phyloP scores from a whole-genome alignment of 139 green algal species.

The Ettlia oleoabundans region DNA sequence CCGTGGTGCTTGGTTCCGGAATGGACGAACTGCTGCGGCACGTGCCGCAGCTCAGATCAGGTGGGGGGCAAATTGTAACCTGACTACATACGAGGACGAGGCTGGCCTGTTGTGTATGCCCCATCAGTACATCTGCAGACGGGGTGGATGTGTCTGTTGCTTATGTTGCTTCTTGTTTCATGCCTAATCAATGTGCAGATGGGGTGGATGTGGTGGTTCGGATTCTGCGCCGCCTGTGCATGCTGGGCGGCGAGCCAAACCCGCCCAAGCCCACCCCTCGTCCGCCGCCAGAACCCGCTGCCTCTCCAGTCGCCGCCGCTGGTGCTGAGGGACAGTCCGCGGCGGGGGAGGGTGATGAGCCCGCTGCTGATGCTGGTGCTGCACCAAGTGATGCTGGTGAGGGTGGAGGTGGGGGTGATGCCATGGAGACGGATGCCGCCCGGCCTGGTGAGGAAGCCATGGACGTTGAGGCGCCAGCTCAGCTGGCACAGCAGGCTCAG shows the following conservation, averaged over 20 bases:
- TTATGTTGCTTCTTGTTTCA: no score
- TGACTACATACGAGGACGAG: no score
- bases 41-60: slow-evolving; percentile 69
- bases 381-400: neutral
- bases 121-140: no score
- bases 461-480: slow-evolving; percentile 22
- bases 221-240: slow-evolving; percentile 60
- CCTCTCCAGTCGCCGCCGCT: neutral
- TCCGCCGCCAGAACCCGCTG: neutral
- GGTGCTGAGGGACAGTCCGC: neutral
- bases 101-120: no score
- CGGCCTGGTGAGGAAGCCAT: neutral
- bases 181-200: no score
- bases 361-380: neutral
- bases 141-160: no score
- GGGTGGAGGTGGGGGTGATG: neutral
- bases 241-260: slow-evolving; percentile 65
- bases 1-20: slow-evolving; percentile 75
- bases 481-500: slow-evolving; percentile 13
- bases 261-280: neutral
- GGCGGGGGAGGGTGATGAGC: neutral
- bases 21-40: slow-evolving; percentile 95
- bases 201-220: slow-evolving; percentile 73
- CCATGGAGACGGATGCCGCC: slow-evolving; percentile 7
- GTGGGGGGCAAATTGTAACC: no score